Percentiles rank a stretch among this genome's conserved stretches.
Conservation (phyloP, 1,284 basidiomycete genomes). For the Sanghuangporus baumii region DNA sequence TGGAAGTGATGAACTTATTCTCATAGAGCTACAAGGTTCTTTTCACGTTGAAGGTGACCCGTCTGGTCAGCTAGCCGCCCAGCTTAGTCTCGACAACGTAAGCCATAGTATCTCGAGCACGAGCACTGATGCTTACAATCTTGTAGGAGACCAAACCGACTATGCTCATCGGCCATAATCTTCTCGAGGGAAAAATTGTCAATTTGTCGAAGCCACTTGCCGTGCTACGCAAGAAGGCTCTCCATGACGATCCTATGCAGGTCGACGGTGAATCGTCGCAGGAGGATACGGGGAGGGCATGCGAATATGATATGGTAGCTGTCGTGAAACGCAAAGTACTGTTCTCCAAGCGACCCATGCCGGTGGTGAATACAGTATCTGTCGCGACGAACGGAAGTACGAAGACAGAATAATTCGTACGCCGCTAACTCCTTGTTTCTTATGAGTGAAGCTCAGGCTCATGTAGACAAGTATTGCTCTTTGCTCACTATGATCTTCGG, state of each 20-base stretch:
- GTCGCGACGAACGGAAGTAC: neutral
- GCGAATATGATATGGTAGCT: slow-evolving; percentile 44
- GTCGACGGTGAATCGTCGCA: slow-evolving; percentile 11
- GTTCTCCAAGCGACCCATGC: slow-evolving; percentile 74
- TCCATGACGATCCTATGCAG: slow-evolving; percentile 1
- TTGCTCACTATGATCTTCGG: too few species aligned
- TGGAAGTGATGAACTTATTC: slow-evolving; percentile 61
- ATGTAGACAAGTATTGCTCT: too few species aligned
- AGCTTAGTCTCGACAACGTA: slow-evolving; percentile 45
- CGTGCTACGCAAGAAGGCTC: slow-evolving; percentile 36
- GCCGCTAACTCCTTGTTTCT: neutral
- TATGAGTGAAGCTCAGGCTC: too few species aligned
- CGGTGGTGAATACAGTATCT: slow-evolving; percentile 35
- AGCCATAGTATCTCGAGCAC: slow-evolving; percentile 19
- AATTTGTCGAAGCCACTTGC: slow-evolving; percentile 74
- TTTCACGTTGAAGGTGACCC: slow-evolving; percentile 57
- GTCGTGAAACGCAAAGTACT: slow-evolving; percentile 74
- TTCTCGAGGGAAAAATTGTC: slow-evolving; percentile 83
- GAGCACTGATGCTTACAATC: neutral
- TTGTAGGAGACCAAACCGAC: slow-evolving; percentile 64
- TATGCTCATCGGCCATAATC: slow-evolving; percentile 79
- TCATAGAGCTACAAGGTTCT: slow-evolving; percentile 72
- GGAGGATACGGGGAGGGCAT: slow-evolving; percentile 28
- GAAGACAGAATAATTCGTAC: neutral
- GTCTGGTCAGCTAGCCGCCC: slow-evolving; percentile 58